Base-by-base conservation (phyloP, 495 filamentous ascomycete genomes). In the Neurospora sp. region DNA sequence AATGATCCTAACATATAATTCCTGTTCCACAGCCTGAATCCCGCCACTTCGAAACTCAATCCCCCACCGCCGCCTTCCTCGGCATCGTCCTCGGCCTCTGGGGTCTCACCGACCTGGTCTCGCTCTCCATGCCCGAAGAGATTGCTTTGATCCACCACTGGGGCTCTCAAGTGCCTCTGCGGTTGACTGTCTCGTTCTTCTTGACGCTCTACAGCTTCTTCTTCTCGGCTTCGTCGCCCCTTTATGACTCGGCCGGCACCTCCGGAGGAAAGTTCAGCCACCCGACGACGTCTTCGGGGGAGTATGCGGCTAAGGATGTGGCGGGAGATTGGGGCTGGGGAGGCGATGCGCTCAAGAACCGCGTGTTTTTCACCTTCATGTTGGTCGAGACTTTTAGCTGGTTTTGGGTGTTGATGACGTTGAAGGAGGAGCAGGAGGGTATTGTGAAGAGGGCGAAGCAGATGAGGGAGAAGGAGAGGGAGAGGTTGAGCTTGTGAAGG, bases 371-470 rank as follows among this genome's bases (percentile, higher is more conserved):
- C 77, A 90, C 92, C 0, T 96, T 91, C 82, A 89, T 87, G 16
- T 94, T 96, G 78, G 79, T 96, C 81, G 94, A 97, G 84, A 90
- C 94, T 81, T 83, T 93, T 77, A 86, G 87, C 70, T 97, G 93
- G 94, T 92, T 96, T 79, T 97, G 93, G 93, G 90, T 92, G 35
- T 86, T 82, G 81, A 81, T 87, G 27, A 88, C 84, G 48, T 75
- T 89, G 74, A 82, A 84, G 71, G 85, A 88, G 74, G 85, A 87
- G 81, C 75, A 81, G 48, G 76, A 74, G 27, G 83, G 81, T 17
- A 70, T 84, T n/a, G 39, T 74, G 20, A 77, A 70, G 1, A 80
- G 71, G 1, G 73, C 70, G 3, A 76, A 40, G 35, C 76, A 69
- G 27, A 80, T 76, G 14, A 79, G 73, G 31, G 76, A 81, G 61